Conservation (phyloP, 805 yeast species). For the Monosporozyma siamensis region DNA sequence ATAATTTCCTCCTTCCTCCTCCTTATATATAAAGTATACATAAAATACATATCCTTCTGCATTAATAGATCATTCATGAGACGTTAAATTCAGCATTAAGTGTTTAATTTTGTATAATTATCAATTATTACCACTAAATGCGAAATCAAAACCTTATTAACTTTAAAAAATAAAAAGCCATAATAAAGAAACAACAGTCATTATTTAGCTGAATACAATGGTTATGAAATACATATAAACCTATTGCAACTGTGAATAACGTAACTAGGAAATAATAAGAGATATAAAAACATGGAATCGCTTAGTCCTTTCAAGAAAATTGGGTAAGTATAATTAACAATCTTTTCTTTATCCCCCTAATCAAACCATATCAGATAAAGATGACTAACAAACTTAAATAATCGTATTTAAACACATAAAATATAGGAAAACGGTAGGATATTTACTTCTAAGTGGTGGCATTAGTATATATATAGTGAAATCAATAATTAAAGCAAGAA, state of each 20-base stretch:
- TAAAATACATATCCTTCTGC: neutral
- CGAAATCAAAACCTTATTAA: too few relatives aligned
- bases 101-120: too few relatives aligned
- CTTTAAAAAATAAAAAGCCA: too few relatives aligned
- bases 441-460: conserved; percentile 23
- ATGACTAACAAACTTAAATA: neutral
- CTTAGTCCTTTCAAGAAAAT: conserved; percentile 13
- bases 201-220: too few relatives aligned
- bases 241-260: too few relatives aligned
- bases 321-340: conserved; percentile 20
- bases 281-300: conserved; percentile 5
- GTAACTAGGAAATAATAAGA: too few relatives aligned
- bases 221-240: too few relatives aligned
- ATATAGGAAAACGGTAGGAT: conserved; percentile 19
- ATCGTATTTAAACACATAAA: neutral
- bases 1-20: too few relatives aligned
- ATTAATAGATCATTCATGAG: neutral
- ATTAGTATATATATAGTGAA: conserved; percentile 21
- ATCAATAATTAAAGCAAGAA: conserved; percentile 28
- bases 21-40: neutral
- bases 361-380: neutral
- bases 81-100: too few relatives aligned
- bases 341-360: neutral
- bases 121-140: too few relatives aligned
- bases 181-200: too few relatives aligned